Conservation (phyloP, 352 stramenopile genomes). For the Phytophthora vignae region DNA sequence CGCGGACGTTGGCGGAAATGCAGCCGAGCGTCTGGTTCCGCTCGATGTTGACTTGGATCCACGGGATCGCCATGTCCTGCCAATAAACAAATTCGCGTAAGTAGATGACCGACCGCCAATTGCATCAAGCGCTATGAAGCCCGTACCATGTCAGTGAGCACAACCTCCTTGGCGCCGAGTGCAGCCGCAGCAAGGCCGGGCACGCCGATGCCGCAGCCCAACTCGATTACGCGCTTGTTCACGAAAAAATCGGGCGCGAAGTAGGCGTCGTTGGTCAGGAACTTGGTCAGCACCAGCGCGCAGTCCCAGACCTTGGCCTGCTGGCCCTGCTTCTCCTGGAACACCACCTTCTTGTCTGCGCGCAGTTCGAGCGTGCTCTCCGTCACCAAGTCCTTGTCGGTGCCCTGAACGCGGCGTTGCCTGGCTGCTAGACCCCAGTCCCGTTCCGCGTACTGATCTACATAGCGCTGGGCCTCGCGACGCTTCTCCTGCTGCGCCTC, state of each 20-base stretch:
- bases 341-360: constrained; percentile 33
- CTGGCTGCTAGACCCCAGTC: constrained; percentile 49
- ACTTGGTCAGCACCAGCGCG: constrained; percentile 61
- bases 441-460: constrained; percentile 48
- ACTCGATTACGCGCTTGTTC: constrained; percentile 60
- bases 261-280: constrained; percentile 43
- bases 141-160: constrained; percentile 61
- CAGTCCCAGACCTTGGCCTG: constrained; percentile 73
- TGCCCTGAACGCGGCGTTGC: constrained; percentile 35
- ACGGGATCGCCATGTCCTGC: constrained; percentile 51
- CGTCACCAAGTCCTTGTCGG: constrained; percentile 43
- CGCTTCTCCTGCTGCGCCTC: constrained; percentile 46
- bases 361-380: constrained; percentile 41
- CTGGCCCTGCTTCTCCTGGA: constrained; percentile 63
- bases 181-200: constrained; percentile 52
- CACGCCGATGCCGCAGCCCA: constrained; percentile 68
- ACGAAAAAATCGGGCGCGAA: constrained; percentile 54
- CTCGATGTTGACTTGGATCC: constrained; percentile 63
- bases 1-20: constrained; percentile 31
- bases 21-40: constrained; percentile 40
- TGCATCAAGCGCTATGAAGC: not conserved
- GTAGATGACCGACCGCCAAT: constrained; percentile 12
- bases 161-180: constrained; percentile 50
- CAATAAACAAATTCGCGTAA: not conserved
- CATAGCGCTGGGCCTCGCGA: constrained; percentile 39